Base-by-base conservation (phyloP, 2,329 filamentous ascomycete genomes). In the Lecanicillium sp. region DNA sequence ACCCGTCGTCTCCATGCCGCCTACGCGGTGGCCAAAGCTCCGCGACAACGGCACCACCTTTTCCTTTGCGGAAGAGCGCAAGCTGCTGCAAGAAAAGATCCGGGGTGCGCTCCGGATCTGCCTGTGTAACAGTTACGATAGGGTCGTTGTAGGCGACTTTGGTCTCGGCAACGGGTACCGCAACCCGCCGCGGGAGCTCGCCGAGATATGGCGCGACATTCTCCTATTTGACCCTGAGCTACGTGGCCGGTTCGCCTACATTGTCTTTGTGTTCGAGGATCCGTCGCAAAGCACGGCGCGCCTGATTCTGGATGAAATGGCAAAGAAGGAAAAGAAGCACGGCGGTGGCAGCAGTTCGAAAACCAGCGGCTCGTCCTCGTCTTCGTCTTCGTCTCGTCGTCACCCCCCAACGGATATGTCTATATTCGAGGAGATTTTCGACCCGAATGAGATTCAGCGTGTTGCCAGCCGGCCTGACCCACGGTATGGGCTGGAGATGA, bases 1-100 rank as follows among this genome's bases (percentile, higher is more conserved):
- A 20, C 81, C 83, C 9, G 79, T 88, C n/a, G 74, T 87, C 40
- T 86, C 81, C 2, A 79, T 87, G 15, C 74, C 81, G 17, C 82
- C 84, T 9, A 77, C 81, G 7, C 74, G 81, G 17, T 77, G 83
- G 61, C 84, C 84, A 14, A 87, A 87, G 59, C 71, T 88, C 29
- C 79, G 79, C 49, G 74, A 78, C 43, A 68, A 69, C 35, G 79
- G 78, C n/a, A 68, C 68, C 44, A 76, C 75, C 46, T 88, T 87
- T 59, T 83, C 81, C 0, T 88, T 89, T 57, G 66, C 69, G 4
- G 70, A 80, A 50, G 84, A 88, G 60, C 74, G 74, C 44, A 77
- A 84, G 47, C 69, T 87, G 56, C 83, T 86, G 61, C 72, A 71
- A 50, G 79, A 83, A 50, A 87, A 87, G 60, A 80, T 88, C 57